These are phyloP conservation scores for Aspergillus fructus DNA, from an alignment of 2,329 filamentous ascomycete genomes.

Conservation along the genomic window DNA sequence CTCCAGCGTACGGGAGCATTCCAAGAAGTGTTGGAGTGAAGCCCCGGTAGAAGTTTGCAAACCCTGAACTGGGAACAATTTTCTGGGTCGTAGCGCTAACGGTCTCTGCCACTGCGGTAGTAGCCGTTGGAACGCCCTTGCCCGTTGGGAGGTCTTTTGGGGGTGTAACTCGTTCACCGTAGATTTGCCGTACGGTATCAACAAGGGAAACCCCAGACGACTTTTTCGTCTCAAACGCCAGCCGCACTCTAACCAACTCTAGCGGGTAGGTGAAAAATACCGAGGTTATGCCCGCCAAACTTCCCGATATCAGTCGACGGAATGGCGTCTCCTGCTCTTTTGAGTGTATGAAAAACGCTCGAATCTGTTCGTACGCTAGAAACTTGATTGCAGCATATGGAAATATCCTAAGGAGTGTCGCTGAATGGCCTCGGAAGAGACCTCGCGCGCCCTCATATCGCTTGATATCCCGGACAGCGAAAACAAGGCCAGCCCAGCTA, in stretches of 20 bases:
- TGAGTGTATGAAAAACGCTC: slow-evolving; percentile 70
- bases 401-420: slow-evolving; percentile 90
- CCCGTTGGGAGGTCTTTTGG: slow-evolving; percentile 29
- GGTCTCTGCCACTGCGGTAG: slow-evolving; percentile 38
- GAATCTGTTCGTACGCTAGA: slow-evolving; percentile 94
- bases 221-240: slow-evolving; percentile 89
- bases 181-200: slow-evolving; percentile 83
- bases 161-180: slow-evolving; percentile 65
- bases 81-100: slow-evolving; percentile 45
- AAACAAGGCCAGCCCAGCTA: slow-evolving; percentile 80
- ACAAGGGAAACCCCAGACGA: slow-evolving; percentile 67
- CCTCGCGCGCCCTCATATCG: slow-evolving; percentile 69
- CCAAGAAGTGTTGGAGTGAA: slow-evolving; percentile 87
- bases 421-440: slow-evolving; percentile 90
- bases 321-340: slow-evolving; percentile 75
- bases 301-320: slow-evolving; percentile 57
- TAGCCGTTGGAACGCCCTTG: slow-evolving; percentile 40
- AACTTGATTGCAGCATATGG: slow-evolving; percentile 98
- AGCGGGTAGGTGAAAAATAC: slow-evolving; percentile 97
- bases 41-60: slow-evolving; percentile 92
- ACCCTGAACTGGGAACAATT: slow-evolving; percentile 62
- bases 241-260: slow-evolving; percentile 85
- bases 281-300: slow-evolving; percentile 70
- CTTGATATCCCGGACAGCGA: slow-evolving; percentile 82
- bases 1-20: slow-evolving; percentile 95